Conservation (phyloP, 2,329 filamentous ascomycete genomes). For the Ceratocystis lukuohia region DNA sequence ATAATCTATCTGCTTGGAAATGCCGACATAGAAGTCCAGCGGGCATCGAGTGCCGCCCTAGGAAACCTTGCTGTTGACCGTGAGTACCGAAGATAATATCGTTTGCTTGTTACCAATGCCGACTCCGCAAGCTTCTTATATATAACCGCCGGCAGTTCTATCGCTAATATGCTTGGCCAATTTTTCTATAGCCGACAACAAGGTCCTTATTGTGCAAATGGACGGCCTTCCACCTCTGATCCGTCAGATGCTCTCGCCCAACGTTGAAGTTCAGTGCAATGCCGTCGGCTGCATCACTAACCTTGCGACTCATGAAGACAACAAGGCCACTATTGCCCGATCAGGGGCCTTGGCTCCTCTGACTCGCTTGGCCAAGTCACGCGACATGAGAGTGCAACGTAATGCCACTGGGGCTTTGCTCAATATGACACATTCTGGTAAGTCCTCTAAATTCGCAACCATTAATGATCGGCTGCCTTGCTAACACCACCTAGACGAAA, state of each 20-base stretch:
- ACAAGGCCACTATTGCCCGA: constrained; percentile 95
- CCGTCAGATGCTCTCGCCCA: constrained; percentile 93
- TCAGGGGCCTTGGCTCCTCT: constrained; percentile 85
- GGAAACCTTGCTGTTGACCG: constrained; percentile 96
- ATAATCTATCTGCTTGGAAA: constrained; percentile 93
- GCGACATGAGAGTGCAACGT: constrained; percentile 95
- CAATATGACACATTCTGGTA: constrained; percentile 99
- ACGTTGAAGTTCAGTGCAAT: constrained; percentile 98
- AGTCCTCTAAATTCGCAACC: constrained; percentile 21
- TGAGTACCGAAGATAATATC: constrained; percentile 35
- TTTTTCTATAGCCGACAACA: constrained; percentile 69
- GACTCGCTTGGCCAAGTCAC: constrained; percentile 85
- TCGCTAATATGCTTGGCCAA: constrained; percentile 29
- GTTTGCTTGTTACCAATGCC: too few relatives aligned
- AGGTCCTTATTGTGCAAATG: constrained; percentile 86
- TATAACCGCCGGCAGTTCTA: too few relatives aligned
- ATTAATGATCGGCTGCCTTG: constrained; percentile 20
- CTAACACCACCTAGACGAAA: constrained; percentile 55
- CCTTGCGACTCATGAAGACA: constrained; percentile 93
- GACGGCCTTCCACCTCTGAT: constrained; percentile 85
- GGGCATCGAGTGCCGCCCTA: constrained; percentile 87
- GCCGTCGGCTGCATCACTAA: constrained; percentile 98
- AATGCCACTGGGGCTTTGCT: constrained; percentile 92
- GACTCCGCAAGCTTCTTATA: too few relatives aligned
- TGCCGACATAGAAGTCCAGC: constrained; percentile 90